Evolutionary conservation across 257 asterid genomes (phyloP).

Genomic region (Knoxia roxburghii): DNA sequence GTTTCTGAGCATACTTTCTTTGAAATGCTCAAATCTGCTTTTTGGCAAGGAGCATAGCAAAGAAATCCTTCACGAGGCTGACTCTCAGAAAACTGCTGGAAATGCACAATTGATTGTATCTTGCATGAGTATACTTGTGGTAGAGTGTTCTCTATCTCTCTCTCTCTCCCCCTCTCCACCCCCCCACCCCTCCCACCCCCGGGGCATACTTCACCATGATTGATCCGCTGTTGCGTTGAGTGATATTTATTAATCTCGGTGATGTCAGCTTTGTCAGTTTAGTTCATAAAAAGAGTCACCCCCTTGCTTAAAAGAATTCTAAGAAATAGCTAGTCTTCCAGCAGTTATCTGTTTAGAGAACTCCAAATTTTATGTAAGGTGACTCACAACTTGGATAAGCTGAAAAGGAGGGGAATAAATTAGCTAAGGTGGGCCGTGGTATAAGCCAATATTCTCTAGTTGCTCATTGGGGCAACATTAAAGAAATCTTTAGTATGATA

Average conservation of each 20-base stretch:
- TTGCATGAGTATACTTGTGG: conserved; percentile 98
- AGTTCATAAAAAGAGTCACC: too few species aligned
- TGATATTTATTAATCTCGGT: conserved; percentile 1
- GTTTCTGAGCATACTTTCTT: conserved; percentile 64
- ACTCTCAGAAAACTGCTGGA: conserved; percentile 64
- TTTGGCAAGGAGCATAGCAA: conserved; percentile 79
- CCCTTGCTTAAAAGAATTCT: background rate
- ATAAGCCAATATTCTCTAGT: background rate
- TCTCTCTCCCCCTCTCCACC: too few species aligned
- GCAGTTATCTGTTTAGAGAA: background rate
- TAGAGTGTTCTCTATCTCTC: conserved; percentile 22
- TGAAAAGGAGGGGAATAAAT: background rate
- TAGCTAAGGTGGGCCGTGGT: background rate
- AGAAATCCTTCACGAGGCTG: conserved; percentile 79
- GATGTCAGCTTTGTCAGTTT: too few species aligned
- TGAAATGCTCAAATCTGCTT: conserved; percentile 84
- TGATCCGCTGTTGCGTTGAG: conserved; percentile 5
- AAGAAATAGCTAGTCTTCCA: background rate
- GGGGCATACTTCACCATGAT: background rate
- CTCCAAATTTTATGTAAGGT: background rate
- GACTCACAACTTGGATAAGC: background rate
- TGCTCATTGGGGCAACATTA: background rate
- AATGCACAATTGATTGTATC: conserved; percentile 61
- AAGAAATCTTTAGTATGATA: too few species aligned
- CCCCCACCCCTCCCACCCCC: too few species aligned